Evolutionary conservation across 768 basidiomycete genomes (phyloP).

Genomic region (Gautieria morchelliformis): DNA sequence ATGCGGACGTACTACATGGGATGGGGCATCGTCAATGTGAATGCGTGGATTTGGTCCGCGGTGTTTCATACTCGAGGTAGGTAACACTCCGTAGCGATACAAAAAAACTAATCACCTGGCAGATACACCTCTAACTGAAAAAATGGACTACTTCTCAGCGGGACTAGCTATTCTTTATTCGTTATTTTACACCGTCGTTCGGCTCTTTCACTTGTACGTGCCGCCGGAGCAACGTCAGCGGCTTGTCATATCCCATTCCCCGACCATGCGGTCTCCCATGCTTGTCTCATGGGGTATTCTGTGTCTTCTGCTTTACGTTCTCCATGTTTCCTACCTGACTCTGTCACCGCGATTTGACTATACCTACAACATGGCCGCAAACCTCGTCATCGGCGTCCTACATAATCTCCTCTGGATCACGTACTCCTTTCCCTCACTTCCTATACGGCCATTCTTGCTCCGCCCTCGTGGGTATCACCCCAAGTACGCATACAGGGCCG

Average conservation of each 20-base stretch:
- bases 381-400: conserved; percentile 58
- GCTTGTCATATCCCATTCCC: conserved; percentile 18
- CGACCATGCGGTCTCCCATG: conserved; percentile 16
- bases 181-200: conserved; percentile 68
- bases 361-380: conserved; percentile 85
- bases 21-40: conserved; percentile 66
- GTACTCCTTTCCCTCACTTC: conserved; percentile 49
- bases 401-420: conserved; percentile 80
- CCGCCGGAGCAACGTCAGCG: conserved; percentile 17
- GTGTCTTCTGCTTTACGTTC: conserved; percentile 48
- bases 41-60: conserved; percentile 88
- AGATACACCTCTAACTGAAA: conserved; percentile 82
- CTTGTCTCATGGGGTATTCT: conserved; percentile 35
- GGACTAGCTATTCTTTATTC: conserved; percentile 75
- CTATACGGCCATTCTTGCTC: conserved; percentile 45
- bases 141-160: conserved; percentile 92
- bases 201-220: conserved; percentile 64
- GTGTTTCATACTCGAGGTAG: conserved; percentile 90
- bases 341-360: conserved; percentile 81
- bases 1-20: conserved; percentile 58
- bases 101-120: neutral
- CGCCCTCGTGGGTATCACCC: conserved; percentile 46
- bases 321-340: conserved; percentile 73
- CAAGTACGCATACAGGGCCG: conserved; percentile 30
- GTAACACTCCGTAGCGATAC: conserved; percentile 14